Base-by-base conservation (phyloP, 441 rosid genomes). In the Brassica hybrid region DNA sequence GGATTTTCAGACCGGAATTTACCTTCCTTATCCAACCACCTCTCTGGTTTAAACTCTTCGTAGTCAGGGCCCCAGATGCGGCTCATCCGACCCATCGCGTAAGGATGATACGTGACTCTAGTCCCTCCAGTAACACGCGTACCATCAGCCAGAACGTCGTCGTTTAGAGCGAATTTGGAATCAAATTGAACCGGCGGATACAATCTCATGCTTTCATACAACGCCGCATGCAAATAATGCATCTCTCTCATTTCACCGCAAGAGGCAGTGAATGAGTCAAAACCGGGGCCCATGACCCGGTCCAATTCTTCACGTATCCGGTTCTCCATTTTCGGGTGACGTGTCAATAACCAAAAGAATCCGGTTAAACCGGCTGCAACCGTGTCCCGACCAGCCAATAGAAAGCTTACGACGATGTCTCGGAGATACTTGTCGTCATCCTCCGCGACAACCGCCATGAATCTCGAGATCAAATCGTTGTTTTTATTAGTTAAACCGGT, bases 321-420 rank as follows among this genome's bases (percentile, higher is more conserved):
- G n/a, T 85, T 76, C 65, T 83, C 82, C 1, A 86, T 83, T 16
- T 83, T 79, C 0, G 82, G 86, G 21, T 85, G 75, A 66, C 74
- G 84, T 23, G 81, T 76, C 43, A 89, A 65, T 75, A 89, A 65
- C 89, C 87, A 84, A 71, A 88, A 89, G 59, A 89, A 86, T 25
- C 88, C 81, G 9, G 94, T 88, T 70, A 86, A 65, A 21, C 85
- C 94, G 3, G 91, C 60, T 0, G 89, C 91, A 13, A 87, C 87
- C 9, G 91, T 89, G 81, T 89, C 94, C 2, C 94, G 85, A 27
- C 94, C 94, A 0, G 94, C 94, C 18, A 89, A 76, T 8, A 89
- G 50, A 77, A 89, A 89, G 61, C 89, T 86, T 14, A 89, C 76
- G 1, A 87, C 86, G 18, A 88, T 84, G 64, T 89, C 94, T 45